phyloP scores from a whole-genome alignment of 108 stramenopile genomes.

The Epipyxis sp. region DNA sequence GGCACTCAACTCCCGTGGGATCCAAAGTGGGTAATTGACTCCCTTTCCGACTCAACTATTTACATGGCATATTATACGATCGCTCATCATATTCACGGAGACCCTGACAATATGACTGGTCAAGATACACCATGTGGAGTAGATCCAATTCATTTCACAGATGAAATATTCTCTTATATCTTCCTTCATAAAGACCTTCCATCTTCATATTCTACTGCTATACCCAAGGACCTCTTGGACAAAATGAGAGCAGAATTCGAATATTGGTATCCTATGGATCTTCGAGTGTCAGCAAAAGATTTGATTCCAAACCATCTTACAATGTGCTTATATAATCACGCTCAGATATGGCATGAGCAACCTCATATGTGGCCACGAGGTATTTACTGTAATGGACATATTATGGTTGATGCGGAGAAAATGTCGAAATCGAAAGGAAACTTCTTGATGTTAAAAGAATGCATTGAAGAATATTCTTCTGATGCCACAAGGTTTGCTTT shows the following conservation, averaged over 20 bases:
- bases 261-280: slow-evolving; percentile 97
- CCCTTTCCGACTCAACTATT: slow-evolving; percentile 91
- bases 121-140: slow-evolving; percentile 71
- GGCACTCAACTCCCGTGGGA: slow-evolving; percentile 96
- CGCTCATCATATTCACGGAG: slow-evolving; percentile 80
- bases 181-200: slow-evolving; percentile 74
- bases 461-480: slow-evolving; percentile 67
- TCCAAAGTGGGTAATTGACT: slow-evolving; percentile 91
- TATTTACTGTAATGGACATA: slow-evolving; percentile 88
- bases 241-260: slow-evolving; percentile 79
- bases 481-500: slow-evolving; percentile 73
- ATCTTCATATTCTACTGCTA: slow-evolving; percentile 50
- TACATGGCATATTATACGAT: slow-evolving; percentile 99
- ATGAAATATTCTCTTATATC: slow-evolving; percentile 89
- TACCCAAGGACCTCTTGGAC: slow-evolving; percentile 67
- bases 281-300: slow-evolving; percentile 92
- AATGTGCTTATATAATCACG: slow-evolving; percentile 96
- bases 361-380: slow-evolving; percentile 82
- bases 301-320: slow-evolving; percentile 97
- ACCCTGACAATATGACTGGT: slow-evolving; percentile 80
- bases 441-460: slow-evolving; percentile 92
- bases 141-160: slow-evolving; percentile 70
- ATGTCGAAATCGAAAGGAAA: slow-evolving; percentile 98
- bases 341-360: slow-evolving; percentile 77
- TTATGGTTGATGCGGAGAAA: slow-evolving; percentile 90